Evolutionary conservation across 768 basidiomycete species (phyloP).

Genomic region (Tulasnella sp.): DNA sequence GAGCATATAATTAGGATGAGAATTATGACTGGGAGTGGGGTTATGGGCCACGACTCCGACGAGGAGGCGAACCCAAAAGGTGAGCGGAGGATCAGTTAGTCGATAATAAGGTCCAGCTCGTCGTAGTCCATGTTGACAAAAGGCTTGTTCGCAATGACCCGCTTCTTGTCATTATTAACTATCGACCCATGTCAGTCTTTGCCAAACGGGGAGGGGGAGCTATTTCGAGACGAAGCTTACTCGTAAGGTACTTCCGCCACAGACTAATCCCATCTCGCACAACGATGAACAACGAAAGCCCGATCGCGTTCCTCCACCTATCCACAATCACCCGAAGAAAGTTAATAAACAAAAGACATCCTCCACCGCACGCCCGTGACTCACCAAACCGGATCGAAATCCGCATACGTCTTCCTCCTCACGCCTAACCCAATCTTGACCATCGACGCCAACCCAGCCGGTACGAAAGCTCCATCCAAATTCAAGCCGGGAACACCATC

Average conservation of each 20-base stretch:
- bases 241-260: background rate
- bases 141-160: background rate
- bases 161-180: background rate
- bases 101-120: slow-evolving; percentile 5
- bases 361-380: background rate
- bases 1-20: background rate
- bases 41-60: background rate
- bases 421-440: background rate
- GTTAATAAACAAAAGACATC: background rate
- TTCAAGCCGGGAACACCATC: background rate
- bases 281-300: background rate
- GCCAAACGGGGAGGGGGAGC: background rate
- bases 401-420: background rate
- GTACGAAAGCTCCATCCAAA: background rate
- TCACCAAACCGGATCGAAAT: slow-evolving; percentile 7
- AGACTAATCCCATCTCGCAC: background rate
- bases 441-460: background rate
- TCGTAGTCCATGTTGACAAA: slow-evolving; percentile 4
- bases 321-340: background rate
- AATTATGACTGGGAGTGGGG: background rate
- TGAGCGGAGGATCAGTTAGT: background rate
- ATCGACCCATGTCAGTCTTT: background rate
- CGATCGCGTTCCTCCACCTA: slow-evolving; percentile 10
- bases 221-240: background rate
- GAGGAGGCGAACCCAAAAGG: too few species aligned